A percentile compares a stretch with the other conserved stretches of the same genome.
phyloP scores from a whole-genome alignment of 2,329 filamentous ascomycete genomes.

The Fusarium burgessii region DNA sequence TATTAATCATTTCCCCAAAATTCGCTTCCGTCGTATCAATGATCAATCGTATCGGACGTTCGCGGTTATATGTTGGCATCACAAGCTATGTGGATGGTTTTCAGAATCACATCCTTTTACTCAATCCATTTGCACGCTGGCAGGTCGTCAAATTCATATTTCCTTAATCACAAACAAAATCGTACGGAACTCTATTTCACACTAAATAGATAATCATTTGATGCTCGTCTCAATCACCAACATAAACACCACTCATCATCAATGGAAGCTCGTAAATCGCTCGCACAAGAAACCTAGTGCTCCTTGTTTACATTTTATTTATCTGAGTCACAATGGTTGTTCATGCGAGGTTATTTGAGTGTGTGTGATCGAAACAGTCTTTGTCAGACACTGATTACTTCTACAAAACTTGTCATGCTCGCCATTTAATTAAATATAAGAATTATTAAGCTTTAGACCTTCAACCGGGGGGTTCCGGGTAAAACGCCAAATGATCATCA shows the following conservation, averaged over 20 bases:
- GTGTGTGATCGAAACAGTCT: constrained; percentile 8
- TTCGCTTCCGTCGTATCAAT: not conserved
- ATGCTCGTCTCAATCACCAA: not conserved
- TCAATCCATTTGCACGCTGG: not conserved
- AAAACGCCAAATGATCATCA: not conserved
- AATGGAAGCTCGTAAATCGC: not conserved
- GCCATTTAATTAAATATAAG: not conserved
- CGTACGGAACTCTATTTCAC: too few species aligned
- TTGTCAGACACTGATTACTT: constrained; percentile 11
- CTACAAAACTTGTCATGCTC: not conserved
- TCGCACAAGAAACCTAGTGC: not conserved
- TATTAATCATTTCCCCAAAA: constrained; percentile 16
- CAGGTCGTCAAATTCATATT: not conserved
- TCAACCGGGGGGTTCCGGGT: not conserved
- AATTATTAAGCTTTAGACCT: not conserved
- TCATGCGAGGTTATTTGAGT: constrained; percentile 3
- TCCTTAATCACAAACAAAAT: too few species aligned
- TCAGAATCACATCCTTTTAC: not conserved
- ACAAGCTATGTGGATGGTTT: not conserved
- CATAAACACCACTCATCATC: not conserved
- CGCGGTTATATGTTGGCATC: not conserved
- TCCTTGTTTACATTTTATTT: not conserved
- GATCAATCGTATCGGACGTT: not conserved
- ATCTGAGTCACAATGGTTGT: not conserved
- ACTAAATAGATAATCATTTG: too few species aligned